phyloP scores from a whole-genome alignment of 768 basidiomycete species.

The Multifurca ochricompacta region DNA sequence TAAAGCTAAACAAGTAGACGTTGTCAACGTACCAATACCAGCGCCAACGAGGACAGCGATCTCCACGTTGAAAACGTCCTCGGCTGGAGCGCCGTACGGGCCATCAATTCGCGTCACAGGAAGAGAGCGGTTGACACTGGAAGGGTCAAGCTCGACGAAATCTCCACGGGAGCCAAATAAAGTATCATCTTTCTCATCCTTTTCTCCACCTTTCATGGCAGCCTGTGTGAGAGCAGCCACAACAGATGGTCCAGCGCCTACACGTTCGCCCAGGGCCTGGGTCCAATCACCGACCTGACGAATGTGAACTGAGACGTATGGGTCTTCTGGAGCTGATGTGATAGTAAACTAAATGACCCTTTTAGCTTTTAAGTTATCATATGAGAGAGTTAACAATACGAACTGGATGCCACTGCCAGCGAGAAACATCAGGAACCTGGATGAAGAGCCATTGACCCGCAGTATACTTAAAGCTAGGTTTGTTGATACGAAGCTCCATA shows the following conservation, averaged over 20 bases:
- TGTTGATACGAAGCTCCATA: constrained; percentile 89
- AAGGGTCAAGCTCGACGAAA: constrained; percentile 69
- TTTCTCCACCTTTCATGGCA: constrained; percentile 71
- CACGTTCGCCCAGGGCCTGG: constrained; percentile 71
- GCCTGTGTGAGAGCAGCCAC: constrained; percentile 72
- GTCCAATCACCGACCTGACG: constrained; percentile 93
- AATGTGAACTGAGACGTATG: constrained; percentile 86
- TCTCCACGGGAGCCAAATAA: constrained; percentile 53
- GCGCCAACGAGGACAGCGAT: constrained; percentile 90
- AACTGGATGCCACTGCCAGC: constrained; percentile 92
- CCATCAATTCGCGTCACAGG: constrained; percentile 78
- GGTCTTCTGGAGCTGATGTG: constrained; percentile 91
- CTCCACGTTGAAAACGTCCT: constrained; percentile 80
- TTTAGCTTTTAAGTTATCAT: neutral
- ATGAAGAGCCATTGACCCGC: constrained; percentile 90
- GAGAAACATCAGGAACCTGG: constrained; percentile 79
- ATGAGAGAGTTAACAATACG: constrained; percentile 28
- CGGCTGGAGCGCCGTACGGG: constrained; percentile 88
- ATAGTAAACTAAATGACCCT: constrained; percentile 66
- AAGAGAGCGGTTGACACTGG: constrained; percentile 41
- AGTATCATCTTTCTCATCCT: constrained; percentile 36
- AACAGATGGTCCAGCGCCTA: constrained; percentile 72
- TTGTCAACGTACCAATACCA: constrained; percentile 63
- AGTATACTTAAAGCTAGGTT: constrained; percentile 87
- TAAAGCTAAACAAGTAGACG: constrained; percentile 1